These are phyloP conservation scores for Neurospora sp. DNA, from an alignment of 495 filamentous ascomycete species.

Conservation along the genomic window DNA sequence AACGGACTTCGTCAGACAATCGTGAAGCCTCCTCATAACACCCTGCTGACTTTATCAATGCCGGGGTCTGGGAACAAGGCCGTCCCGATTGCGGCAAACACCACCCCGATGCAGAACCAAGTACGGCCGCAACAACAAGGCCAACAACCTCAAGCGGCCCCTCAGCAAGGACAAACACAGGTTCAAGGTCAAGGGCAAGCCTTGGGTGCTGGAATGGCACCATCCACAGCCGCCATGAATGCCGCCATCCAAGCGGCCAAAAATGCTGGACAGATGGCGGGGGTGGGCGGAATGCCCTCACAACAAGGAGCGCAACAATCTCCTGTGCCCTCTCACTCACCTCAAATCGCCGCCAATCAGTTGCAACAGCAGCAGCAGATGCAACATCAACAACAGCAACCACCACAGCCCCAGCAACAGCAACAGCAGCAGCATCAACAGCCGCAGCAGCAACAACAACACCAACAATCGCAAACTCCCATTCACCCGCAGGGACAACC, in stretches of 20 bases:
- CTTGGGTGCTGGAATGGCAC: not conserved
- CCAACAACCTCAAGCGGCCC: slow-evolving; percentile 4
- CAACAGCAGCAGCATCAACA: slow-evolving; percentile 8
- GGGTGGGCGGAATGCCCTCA: slow-evolving; percentile 10
- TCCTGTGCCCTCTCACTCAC: slow-evolving; percentile 8
- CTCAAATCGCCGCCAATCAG: slow-evolving; percentile 13
- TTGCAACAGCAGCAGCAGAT: not conserved
- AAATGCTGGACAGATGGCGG: slow-evolving; percentile 25
- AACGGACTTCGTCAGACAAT: slow-evolving; percentile 16
- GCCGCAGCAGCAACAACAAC: slow-evolving; percentile 1
- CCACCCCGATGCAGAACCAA: slow-evolving; percentile 16
- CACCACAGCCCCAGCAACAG: not conserved
- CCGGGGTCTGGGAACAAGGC: slow-evolving; percentile 13
- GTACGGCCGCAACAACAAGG: slow-evolving; percentile 2
- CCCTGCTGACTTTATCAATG: slow-evolving; percentile 3
- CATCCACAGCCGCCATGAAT: slow-evolving; percentile 30
- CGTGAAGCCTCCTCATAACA: slow-evolving; percentile 12
- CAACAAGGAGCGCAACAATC: slow-evolving; percentile 2
- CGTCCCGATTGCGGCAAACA: not conserved
- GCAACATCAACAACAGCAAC: slow-evolving; percentile 9
- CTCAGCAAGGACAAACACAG: slow-evolving; percentile 6
- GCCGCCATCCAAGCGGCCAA: slow-evolving; percentile 44
- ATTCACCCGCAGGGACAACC: not conserved
- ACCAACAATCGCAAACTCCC: slow-evolving; percentile 14
- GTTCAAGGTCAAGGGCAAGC: slow-evolving; percentile 19